Base-by-base conservation (phyloP, 768 basidiomycete genomes). In the Boletus sp. region DNA sequence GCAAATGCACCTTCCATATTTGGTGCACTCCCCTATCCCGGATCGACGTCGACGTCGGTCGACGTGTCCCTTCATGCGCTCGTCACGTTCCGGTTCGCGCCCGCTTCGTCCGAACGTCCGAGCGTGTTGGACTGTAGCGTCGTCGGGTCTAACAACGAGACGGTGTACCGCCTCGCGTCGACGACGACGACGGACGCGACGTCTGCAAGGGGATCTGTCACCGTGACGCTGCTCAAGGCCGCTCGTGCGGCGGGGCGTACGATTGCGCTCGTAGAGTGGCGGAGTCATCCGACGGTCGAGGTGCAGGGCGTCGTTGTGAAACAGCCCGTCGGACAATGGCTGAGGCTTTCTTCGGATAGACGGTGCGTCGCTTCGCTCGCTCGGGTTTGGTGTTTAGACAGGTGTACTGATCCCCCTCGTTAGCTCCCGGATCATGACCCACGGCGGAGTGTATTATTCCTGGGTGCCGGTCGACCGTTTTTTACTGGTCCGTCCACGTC, bases 1-100 rank as follows among this genome's bases (percentile, higher is more conserved):
- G n/a, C n/a, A n/a, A n/a, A n/a, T n/a, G n/a, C n/a, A n/a, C 81
- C 84, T 47, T 86, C 86, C 47, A 70, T 86, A 55, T 83, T 81
- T 62, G 86, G 86, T 6, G 85, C 84, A 0, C 80, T 87, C 18
- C 86, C 86, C 30, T 84, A 82, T 62, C 78, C 82, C 0, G 52
- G 24, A 17, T 42, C 71, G 24, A 55, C 73, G 32, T 42, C 71
- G 24, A 55, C 73, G 32, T 57, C 55, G 24, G 49, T 20, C 47
- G 44, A 63, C 24, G 64, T 73, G 7, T 36, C 72, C 24, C 61
- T 76, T 15, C 69, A 73, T 32, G 65, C 72, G 15, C 72, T 74
- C 55, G 61, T 77, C 59, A 71, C 74, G 6, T 81, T 82, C 68
- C 74, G 75, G 47, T 82, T 48, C 47, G 33, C 33, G 6, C 47